Evolutionary conservation across 352 stramenopile genomes (phyloP), one percentile per base, ranked within the genome.

Genomic region (Pythium aquatile): DNA sequence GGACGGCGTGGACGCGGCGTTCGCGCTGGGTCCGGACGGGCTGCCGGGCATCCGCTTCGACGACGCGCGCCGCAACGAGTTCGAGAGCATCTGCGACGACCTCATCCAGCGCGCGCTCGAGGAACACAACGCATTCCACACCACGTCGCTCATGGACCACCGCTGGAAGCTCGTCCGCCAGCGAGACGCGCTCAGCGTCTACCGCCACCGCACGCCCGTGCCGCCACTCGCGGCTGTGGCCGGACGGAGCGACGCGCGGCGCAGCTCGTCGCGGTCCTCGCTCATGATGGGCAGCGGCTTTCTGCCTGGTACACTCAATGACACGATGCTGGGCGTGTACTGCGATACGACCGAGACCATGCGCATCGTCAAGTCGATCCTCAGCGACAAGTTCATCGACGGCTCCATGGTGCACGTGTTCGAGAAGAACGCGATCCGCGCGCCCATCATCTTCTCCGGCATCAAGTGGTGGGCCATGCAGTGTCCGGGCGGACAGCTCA

Each of bases 391-490:
- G 26, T 85, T 81, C 48, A 63, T 87, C 29, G 81, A 88, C 49
- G 79, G 75, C n/a, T 61, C 72, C 13, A 69, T 90, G 30, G 57
- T 90, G 16, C 77, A 85, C 52, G 74, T 90, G 47, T 81, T 90
- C 52, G 77, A 87, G 26, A 73, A 69, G 32, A 79, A 84, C 51
- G 64, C 65, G 16, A 37, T 77, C 11, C 72, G 68, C 3, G 74
- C 73, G 47, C 75, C 75, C 17, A 73, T 88, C 58, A 69, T 88
- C 33, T 90, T 90, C 52, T 77, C 78, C 0, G 81, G 78, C 13
- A 75, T 90, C 63, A 84, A 87, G 71, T 88, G 81, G 81, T 76
- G 84, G 30, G 81, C 77, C 2, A 56, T 87, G 54, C 81, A 87
- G 66, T 69, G 66, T 40, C 65, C 75, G 28, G 66, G 70, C 16